phyloP scores from a whole-genome alignment of 257 asterid genomes.

The Nemophila menziesii region DNA sequence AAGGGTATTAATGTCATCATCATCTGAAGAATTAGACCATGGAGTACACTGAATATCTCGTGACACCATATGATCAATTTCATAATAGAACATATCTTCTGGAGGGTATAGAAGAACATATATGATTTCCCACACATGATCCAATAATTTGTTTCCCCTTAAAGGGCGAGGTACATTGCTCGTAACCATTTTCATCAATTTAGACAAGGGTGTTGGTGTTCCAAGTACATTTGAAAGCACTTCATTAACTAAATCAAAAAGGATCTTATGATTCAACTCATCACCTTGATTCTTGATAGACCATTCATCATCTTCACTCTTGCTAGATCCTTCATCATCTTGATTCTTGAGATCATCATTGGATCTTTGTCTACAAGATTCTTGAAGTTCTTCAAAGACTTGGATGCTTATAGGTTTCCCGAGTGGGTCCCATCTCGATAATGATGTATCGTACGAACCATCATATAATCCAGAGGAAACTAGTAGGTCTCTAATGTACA shows the following conservation, averaged over 20 bases:
- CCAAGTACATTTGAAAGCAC: slow-evolving; percentile 56
- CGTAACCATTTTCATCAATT: slow-evolving; percentile 33
- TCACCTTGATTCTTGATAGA: slow-evolving; percentile 29
- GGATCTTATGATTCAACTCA: slow-evolving; percentile 37
- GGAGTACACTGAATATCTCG: slow-evolving; percentile 44
- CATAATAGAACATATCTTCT: slow-evolving; percentile 25
- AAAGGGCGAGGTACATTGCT: slow-evolving; percentile 37
- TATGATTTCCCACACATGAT: slow-evolving; percentile 46
- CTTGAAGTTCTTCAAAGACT: slow-evolving; percentile 71
- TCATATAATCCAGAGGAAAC: slow-evolving; percentile 73
- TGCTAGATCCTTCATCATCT: slow-evolving; percentile 24
- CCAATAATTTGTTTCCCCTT: slow-evolving; percentile 52
- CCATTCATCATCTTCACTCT: too few relatives aligned
- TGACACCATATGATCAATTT: slow-evolving; percentile 54
- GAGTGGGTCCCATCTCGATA: slow-evolving; percentile 71
- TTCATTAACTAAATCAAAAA: slow-evolving; percentile 71
- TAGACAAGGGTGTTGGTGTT: slow-evolving; percentile 34
- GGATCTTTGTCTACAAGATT: slow-evolving; percentile 28
- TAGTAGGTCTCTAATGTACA: slow-evolving; percentile 75
- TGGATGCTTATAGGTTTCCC: slow-evolving; percentile 65
- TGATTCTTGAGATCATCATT: slow-evolving; percentile 26
- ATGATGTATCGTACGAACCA: slow-evolving; percentile 41
- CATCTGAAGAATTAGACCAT: slow-evolving; percentile 50
- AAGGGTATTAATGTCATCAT: slow-evolving; percentile 41
- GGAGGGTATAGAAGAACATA: slow-evolving; percentile 36